These are phyloP conservation scores for Boletus coccyginus DNA, from an alignment of 768 basidiomycete species.

Conservation along the genomic window DNA sequence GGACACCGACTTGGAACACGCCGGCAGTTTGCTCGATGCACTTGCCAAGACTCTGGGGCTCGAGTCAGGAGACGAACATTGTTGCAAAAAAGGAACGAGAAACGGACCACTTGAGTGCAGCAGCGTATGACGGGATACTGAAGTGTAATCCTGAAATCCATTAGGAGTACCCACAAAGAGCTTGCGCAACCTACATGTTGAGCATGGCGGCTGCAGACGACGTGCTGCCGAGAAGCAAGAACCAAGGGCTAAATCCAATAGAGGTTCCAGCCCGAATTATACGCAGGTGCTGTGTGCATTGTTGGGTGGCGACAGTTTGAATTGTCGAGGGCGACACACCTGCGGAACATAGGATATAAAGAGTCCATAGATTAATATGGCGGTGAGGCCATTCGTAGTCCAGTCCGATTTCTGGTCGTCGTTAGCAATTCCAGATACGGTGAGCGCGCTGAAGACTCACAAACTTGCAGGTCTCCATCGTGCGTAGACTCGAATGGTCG, in stretches of 20 bases:
- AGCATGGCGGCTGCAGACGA: slow-evolving; percentile 80
- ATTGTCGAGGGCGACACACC: slow-evolving; percentile 34
- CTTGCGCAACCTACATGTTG: slow-evolving; percentile 58
- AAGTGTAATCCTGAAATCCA: slow-evolving; percentile 61
- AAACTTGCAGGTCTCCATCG: slow-evolving; percentile 14
- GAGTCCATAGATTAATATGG: slow-evolving; percentile 68
- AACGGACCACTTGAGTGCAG: slow-evolving; percentile 71
- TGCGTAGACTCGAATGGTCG: too few species aligned
- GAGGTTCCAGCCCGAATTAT: slow-evolving; percentile 78
- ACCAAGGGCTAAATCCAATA: slow-evolving; percentile 91
- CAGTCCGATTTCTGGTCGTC: slow-evolving; percentile 64
- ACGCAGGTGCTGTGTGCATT: slow-evolving; percentile 58
- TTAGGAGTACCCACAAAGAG: background rate
- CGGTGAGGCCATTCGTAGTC: slow-evolving; percentile 58
- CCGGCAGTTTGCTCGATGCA: slow-evolving; percentile 84
- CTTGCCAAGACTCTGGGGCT: slow-evolving; percentile 54
- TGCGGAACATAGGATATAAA: slow-evolving; percentile 84
- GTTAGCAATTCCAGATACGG: background rate
- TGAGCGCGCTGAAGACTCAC: slow-evolving; percentile 7
- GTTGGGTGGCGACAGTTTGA: background rate
- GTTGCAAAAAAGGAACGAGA: background rate
- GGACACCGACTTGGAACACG: slow-evolving; percentile 73
- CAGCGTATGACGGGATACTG: slow-evolving; percentile 83
- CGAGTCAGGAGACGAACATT: background rate
- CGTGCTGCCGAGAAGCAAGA: slow-evolving; percentile 83